phyloP scores from a whole-genome alignment of 2,329 filamentous ascomycete species.

The Pseudogymnoascus destructans region DNA sequence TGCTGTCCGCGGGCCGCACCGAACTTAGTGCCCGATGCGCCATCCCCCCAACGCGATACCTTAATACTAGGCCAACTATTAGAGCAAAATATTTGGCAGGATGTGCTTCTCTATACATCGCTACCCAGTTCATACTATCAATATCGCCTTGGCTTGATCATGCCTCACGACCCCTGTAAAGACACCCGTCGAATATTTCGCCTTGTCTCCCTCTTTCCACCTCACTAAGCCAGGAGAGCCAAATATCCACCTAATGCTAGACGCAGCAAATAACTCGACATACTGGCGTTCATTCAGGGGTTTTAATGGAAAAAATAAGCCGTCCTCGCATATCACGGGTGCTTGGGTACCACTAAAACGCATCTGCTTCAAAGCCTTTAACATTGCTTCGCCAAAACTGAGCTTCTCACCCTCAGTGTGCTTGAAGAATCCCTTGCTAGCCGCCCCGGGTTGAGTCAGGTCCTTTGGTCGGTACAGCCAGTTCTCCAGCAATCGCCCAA shows the following conservation, averaged over 20 bases:
- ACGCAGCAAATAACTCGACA: constrained; percentile 13
- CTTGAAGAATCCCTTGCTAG: background rate
- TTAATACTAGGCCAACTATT: too few species aligned
- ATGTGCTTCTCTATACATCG: background rate
- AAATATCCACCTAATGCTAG: constrained; percentile 10
- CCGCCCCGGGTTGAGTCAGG: background rate
- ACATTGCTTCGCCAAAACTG: background rate
- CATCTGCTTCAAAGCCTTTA: constrained; percentile 1
- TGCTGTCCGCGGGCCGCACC: background rate
- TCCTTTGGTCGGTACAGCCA: background rate
- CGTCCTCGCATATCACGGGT: background rate
- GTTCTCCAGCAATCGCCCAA: background rate
- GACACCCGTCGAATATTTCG: background rate
- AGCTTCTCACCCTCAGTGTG: background rate
- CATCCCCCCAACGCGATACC: background rate
- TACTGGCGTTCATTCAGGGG: background rate
- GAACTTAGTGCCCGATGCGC: background rate
- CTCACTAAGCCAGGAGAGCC: constrained; percentile 8
- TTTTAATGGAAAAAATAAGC: background rate
- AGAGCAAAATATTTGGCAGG: background rate
- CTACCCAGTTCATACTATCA: background rate
- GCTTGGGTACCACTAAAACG: background rate
- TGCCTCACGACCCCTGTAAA: background rate
- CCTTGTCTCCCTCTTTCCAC: background rate
- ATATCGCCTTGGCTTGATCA: background rate